phyloP scores from a whole-genome alignment of 805 yeast genomes.

The Saturnispora serradocipensis region DNA sequence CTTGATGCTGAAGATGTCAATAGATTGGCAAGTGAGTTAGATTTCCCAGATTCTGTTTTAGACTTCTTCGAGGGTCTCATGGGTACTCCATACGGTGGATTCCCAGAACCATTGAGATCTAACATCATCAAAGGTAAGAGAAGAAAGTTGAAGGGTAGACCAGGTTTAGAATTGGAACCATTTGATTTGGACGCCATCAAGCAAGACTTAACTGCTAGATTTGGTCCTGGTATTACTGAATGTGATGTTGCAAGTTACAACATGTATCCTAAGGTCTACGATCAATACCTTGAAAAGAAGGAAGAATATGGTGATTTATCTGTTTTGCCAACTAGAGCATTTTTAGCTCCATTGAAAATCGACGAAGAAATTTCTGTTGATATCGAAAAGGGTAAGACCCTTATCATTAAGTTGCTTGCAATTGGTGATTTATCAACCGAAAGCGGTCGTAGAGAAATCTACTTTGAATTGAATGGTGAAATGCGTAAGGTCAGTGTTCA shows the following conservation, averaged over 20 bases:
- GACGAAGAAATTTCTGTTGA: conserved; percentile 85
- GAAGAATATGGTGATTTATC: conserved; percentile 88
- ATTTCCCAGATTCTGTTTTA: conserved; percentile 97
- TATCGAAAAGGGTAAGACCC: conserved; percentile 89
- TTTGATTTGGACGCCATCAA: conserved; percentile 64
- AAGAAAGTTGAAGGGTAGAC: conserved; percentile 79
- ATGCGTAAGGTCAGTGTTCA: conserved; percentile 87
- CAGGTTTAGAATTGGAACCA: conserved; percentile 86
- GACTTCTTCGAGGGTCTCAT: conserved; percentile 98
- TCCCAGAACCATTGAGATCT: conserved; percentile 98
- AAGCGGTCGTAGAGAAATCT: conserved; percentile 68
- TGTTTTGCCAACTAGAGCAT: conserved; percentile 85
- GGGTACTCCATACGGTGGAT: conserved; percentile 99
- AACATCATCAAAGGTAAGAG: conserved; percentile 88
- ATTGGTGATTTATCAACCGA: conserved; percentile 87
- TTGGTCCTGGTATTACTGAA: conserved; percentile 67
- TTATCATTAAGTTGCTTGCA: conserved; percentile 86
- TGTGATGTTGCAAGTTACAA: conserved; percentile 89
- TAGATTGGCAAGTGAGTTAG: conserved; percentile 80
- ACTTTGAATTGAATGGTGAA: conserved; percentile 97
- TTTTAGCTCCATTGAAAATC: conserved; percentile 77
- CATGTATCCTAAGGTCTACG: conserved; percentile 98
- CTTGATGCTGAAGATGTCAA: conserved; percentile 76
- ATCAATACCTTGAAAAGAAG: conserved; percentile 64
- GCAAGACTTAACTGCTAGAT: conserved; percentile 67